Percentiles rank a stretch among this genome's conserved stretches.
phyloP scores from a whole-genome alignment of 2,329 filamentous ascomycete genomes.

The Emydomyces testavorans region DNA sequence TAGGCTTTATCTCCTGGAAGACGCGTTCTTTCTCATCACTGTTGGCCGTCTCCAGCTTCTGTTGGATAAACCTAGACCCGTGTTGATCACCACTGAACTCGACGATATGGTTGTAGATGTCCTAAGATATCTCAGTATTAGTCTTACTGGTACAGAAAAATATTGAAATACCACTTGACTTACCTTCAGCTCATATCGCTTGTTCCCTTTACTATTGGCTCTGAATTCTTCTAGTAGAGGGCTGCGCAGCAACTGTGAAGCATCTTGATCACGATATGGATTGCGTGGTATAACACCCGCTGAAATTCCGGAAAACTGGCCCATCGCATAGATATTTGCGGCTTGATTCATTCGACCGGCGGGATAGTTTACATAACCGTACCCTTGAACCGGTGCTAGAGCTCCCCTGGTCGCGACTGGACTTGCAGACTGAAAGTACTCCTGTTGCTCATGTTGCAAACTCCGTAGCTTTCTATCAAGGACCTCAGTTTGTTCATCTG shows the following conservation, averaged over 20 bases:
- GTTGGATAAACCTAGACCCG: slow-evolving; percentile 89
- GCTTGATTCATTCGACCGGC: slow-evolving; percentile 26
- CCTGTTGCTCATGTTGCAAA: slow-evolving; percentile 35
- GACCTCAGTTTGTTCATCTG: slow-evolving; percentile 34
- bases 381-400: slow-evolving; percentile 23
- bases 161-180: neutral
- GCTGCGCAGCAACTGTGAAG: slow-evolving; percentile 54
- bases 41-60: slow-evolving; percentile 81
- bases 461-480: slow-evolving; percentile 41
- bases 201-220: slow-evolving; percentile 58
- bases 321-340: slow-evolving; percentile 29
- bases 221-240: slow-evolving; percentile 69
- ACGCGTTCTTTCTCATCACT: slow-evolving; percentile 90
- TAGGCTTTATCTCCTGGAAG: slow-evolving; percentile 74
- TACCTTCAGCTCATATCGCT: slow-evolving; percentile 68
- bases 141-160: neutral
- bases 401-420: slow-evolving; percentile 19
- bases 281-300: slow-evolving; percentile 31
- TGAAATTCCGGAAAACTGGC: slow-evolving; percentile 24
- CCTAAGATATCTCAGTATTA: slow-evolving; percentile 32
- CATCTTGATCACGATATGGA: slow-evolving; percentile 46
- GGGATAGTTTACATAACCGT: slow-evolving; percentile 26
- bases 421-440: slow-evolving; percentile 22
- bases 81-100: slow-evolving; percentile 95
- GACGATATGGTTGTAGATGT: slow-evolving; percentile 77